Evolutionary conservation across 208 protist species (phyloP), one percentile per base, ranked within the genome.

Genomic region (Crithidia brevicula): DNA sequence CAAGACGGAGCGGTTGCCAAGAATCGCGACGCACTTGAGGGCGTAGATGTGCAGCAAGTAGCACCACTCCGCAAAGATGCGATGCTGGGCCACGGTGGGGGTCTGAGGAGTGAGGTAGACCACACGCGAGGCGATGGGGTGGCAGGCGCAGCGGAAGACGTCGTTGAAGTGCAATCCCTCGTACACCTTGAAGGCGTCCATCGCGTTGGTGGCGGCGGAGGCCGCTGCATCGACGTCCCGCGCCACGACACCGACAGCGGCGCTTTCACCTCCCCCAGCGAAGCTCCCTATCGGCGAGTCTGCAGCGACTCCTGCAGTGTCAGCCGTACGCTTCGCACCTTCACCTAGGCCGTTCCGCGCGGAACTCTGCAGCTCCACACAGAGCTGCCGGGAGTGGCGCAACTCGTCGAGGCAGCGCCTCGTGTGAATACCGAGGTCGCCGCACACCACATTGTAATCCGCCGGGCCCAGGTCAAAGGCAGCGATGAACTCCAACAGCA

Each of bases 401-500:
- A 76, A 11, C 46, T 76, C 70, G 10, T 69, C 62, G 3, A 76
- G 27, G 45, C 27, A 64, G 22, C 30, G 61, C 16, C 31, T 30
- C 9, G 65, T 45, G 49, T 66, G 60, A 7, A 9, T 23, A 46
- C 27, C 27, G 33, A 76, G 64, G 28, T 76, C 70, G 33, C 25
- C 51, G 6, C 56, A 65, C 47, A 76, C 52, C 7, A 64, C 61
- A 27, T 45, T 25, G 27, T 0, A 36, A 56, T 76, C 70, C 36
- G 27, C 28, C 27, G 57, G 62, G 28, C 70, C 62, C 6, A 70
- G 52, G 50, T 73, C 46, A 23, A 74, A 79, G 5, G 60, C n/a
- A 28, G 78, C 81, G 25, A 89, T 67, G 52, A 91, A 88, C 67
- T 90, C 84, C 1, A 93, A 45, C 60, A 93, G 60, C n/a, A 87